A percentile compares a stretch with the other conserved stretches of the same genome.
Conservation (phyloP, 1,284 basidiomycete species). For the Ganoderma boninense region DNA sequence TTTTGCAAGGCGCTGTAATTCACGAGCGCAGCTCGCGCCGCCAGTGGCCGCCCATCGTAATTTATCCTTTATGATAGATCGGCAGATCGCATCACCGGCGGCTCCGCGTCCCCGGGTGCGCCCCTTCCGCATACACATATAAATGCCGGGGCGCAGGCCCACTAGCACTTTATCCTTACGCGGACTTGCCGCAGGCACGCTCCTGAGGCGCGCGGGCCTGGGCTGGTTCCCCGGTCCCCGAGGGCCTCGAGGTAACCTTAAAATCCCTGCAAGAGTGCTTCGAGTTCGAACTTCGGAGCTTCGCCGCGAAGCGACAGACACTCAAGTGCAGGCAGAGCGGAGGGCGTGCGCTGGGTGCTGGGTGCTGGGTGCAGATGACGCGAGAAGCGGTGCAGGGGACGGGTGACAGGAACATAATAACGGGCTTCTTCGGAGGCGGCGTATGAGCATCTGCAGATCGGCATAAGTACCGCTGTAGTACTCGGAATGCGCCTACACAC, state of each 20-base stretch:
- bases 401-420: not conserved
- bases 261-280: too few species aligned
- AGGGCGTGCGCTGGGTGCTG: not conserved
- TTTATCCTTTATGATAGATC: constrained; percentile 27
- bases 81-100: constrained; percentile 9
- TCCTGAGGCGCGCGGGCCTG: not conserved
- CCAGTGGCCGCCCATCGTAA: constrained; percentile 21
- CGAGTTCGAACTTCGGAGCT: not conserved
- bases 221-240: not conserved
- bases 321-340: too few species aligned
- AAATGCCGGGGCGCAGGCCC: constrained; percentile 29
- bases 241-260: constrained; percentile 5
- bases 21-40: not conserved
- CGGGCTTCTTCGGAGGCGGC: not conserved
- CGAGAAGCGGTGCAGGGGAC: not conserved
- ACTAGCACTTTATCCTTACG: constrained; percentile 23
- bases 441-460: not conserved
- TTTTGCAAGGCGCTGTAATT: too few species aligned
- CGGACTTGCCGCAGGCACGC: constrained; percentile 25
- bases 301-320: not conserved
- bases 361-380: constrained; percentile 1
- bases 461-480: not conserved
- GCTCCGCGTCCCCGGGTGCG: not conserved
- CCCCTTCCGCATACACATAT: constrained; percentile 8
- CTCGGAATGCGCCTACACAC: not conserved